Evolutionary conservation across 2,329 filamentous ascomycete genomes (phyloP).

Genomic region (Colletotrichum caudatum): DNA sequence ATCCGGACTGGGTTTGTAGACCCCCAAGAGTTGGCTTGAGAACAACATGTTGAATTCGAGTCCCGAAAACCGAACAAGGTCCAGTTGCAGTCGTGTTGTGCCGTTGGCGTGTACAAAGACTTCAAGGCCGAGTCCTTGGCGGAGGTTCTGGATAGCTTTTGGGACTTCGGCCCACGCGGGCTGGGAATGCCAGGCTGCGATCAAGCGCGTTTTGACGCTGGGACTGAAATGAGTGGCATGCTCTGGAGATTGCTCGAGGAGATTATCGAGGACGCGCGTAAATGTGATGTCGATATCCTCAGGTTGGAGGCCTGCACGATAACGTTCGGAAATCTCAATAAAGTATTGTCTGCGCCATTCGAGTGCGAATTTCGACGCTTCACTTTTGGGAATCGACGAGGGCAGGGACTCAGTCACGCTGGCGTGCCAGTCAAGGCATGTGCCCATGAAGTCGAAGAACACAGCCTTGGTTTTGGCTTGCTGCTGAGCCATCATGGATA

Average conservation of each 20-base stretch:
- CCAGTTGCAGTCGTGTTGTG: conserved; percentile 65
- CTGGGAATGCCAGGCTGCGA: conserved; percentile 62
- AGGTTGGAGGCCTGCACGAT: conserved; percentile 49
- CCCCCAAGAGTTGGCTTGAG: conserved; percentile 62
- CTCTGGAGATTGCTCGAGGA: conserved; percentile 49
- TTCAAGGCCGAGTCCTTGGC: conserved; percentile 52
- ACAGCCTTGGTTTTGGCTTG: conserved; percentile 55
- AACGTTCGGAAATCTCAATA: conserved; percentile 55
- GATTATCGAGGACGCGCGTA: conserved; percentile 52
- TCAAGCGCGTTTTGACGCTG: conserved; percentile 44
- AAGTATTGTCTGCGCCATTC: conserved; percentile 66
- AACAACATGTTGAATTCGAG: conserved; percentile 65
- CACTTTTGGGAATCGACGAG: conserved; percentile 46
- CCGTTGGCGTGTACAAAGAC: conserved; percentile 67
- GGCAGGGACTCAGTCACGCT: conserved; percentile 54
- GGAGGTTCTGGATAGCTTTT: conserved; percentile 55
- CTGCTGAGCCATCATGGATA: background rate
- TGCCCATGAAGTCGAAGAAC: conserved; percentile 71
- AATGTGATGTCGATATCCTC: conserved; percentile 67
- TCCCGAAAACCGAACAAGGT: conserved; percentile 60
- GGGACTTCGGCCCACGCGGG: conserved; percentile 64
- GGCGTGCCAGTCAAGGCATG: conserved; percentile 67
- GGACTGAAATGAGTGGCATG: conserved; percentile 4
- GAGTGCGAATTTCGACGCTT: conserved; percentile 58
- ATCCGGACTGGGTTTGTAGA: conserved; percentile 61